Percentiles rank a stretch among this genome's conserved stretches.
Conservation (phyloP, 2,329 filamentous ascomycete genomes). For the Allantophomopsis cytisporea region DNA sequence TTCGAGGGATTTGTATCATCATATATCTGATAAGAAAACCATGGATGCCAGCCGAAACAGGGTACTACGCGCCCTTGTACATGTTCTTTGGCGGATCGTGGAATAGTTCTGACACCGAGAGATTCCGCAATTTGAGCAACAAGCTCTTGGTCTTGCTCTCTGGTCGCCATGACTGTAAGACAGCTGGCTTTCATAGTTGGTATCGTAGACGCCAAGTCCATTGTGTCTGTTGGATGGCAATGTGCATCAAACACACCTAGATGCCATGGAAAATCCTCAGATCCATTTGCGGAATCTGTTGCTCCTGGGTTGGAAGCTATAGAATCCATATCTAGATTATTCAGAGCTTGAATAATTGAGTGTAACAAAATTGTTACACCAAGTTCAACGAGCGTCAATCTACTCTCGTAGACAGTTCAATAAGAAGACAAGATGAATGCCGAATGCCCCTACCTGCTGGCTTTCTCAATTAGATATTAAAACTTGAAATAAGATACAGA, state of each 20-base stretch:
- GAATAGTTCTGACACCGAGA: constrained; percentile 29
- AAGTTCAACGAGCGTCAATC: too few relatives aligned
- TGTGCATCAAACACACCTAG: constrained; percentile 65
- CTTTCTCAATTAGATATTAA: too few relatives aligned
- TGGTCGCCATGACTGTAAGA: constrained; percentile 66
- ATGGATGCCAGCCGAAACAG: constrained; percentile 80
- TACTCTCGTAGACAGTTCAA: too few relatives aligned
- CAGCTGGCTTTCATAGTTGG: constrained; percentile 49
- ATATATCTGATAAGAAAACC: constrained; percentile 71
- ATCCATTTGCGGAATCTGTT: background rate
- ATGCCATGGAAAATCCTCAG: constrained; percentile 47
- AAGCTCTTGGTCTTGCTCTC: constrained; percentile 61
- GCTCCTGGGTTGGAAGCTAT: too few relatives aligned
- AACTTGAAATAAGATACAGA: too few relatives aligned
- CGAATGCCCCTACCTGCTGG: too few relatives aligned
- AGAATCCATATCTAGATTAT: too few relatives aligned
- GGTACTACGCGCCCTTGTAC: constrained; percentile 38
- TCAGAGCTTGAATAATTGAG: too few relatives aligned
- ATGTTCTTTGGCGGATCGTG: constrained; percentile 10
- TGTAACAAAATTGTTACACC: too few relatives aligned
- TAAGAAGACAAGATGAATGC: too few relatives aligned
- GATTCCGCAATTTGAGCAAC: constrained; percentile 46
- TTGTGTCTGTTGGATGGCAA: constrained; percentile 73
- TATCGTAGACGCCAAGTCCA: constrained; percentile 44
- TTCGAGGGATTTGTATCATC: constrained; percentile 32